Base-by-base conservation (phyloP, 2,329 filamentous ascomycete species). In the Fusarium sp. region DNA sequence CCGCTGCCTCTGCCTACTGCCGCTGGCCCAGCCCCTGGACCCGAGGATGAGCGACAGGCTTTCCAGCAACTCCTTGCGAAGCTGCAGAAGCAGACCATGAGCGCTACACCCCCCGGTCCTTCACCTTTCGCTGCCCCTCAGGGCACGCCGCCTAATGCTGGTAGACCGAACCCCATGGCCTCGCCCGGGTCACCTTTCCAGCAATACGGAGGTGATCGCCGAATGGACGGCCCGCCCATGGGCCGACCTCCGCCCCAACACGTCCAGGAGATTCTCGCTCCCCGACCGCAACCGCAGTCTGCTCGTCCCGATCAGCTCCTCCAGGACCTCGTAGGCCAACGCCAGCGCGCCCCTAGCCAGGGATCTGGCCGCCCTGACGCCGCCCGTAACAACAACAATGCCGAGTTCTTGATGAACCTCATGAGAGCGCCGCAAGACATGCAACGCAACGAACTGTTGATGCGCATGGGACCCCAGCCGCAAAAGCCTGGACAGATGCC, bases 11-110 rank as follows among this genome's bases (percentile, higher is more conserved):
- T 79, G 38, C 73, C 73, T 22, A 66, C 67, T 38, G 31, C 29
- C 25, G 52, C 66, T 4, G 73, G 68, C 14, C 80, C 82, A 63
- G 82, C 83, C 57, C 74, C 82, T 22, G 84, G 86, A 13, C 83
- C 86, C 7, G 91, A 91, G 71, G 90, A 91, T 62, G 95, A 98
- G 79, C 94, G 95, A 82, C 93, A 95, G 81, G 95, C 95, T 1
- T 98, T 98, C 82, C 91, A 95, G 74, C 90, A 92, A 52, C 89
- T 98, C 54, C 86, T 98, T 38, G 90, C 93, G 76, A 97, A 98
- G 88, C 89, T 98, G 45, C 92, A 95, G 70, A 86, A 86, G 66
- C 89, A 90, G 68, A 88, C 85, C 2, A 75, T 82, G 72, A 84
- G 81, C 52, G 84, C 84, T 57, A 86, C 88, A 31, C 86, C 87